Percentiles rank a stretch among this genome's conserved stretches.
Conservation (phyloP, 208 protist genomes). For the Sergeia podlipaevii region DNA sequence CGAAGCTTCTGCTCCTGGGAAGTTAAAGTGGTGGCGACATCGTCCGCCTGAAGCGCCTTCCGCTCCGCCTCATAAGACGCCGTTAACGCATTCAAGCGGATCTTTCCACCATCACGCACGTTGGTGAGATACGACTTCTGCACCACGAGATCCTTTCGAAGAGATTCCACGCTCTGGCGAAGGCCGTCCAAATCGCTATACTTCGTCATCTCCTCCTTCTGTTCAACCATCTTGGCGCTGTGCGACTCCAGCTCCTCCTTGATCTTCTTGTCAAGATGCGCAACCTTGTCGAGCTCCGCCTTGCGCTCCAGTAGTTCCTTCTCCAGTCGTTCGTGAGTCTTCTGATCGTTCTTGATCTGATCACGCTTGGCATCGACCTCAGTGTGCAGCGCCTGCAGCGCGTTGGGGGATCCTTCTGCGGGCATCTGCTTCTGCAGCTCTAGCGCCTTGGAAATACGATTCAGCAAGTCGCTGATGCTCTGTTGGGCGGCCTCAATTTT, state of each 20-base stretch:
- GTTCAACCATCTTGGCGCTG: constrained; percentile 71
- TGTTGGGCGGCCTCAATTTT: constrained; percentile 55
- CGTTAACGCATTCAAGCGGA: constrained; percentile 61
- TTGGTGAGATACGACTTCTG: constrained; percentile 58
- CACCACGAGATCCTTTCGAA: constrained; percentile 34
- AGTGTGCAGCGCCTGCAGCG: constrained; percentile 66
- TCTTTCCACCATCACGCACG: constrained; percentile 69
- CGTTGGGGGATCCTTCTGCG: constrained; percentile 39
- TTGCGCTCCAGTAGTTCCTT: constrained; percentile 89
- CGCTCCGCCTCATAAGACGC: constrained; percentile 42
- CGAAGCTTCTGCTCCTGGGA: constrained; percentile 86
- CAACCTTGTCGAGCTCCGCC: constrained; percentile 86
- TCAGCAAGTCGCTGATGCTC: constrained; percentile 63
- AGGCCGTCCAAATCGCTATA: constrained; percentile 79
- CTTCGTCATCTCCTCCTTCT: constrained; percentile 70
- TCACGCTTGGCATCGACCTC: constrained; percentile 78
- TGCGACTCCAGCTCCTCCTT: constrained; percentile 81
- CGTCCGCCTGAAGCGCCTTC: constrained; percentile 47
- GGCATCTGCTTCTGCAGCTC: constrained; percentile 79
- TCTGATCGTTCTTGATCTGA: constrained; percentile 76
- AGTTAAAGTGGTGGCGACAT: constrained; percentile 45
- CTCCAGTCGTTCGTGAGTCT: constrained; percentile 83
- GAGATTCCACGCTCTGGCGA: constrained; percentile 55
- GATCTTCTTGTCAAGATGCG: constrained; percentile 86
- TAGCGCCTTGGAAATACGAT: constrained; percentile 76